Percentiles rank a stretch among this genome's conserved stretches.
Evolutionary conservation across 441 rosid genomes (phyloP).

Genomic region (Erysimum pusillum): DNA sequence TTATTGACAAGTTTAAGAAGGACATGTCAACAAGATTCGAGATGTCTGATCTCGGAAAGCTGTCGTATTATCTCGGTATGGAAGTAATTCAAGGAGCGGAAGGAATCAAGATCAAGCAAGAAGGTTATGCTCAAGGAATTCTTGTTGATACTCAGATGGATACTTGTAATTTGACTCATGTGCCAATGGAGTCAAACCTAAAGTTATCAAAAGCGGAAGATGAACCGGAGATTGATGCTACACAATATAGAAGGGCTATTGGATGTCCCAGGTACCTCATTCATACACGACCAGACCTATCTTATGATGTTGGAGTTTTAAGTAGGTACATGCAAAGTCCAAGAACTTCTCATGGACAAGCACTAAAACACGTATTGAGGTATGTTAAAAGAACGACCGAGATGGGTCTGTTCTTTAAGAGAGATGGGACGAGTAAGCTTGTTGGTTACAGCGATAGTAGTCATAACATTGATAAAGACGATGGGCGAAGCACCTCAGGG

Average conservation of each 20-base stretch:
- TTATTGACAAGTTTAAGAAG: too few species aligned
- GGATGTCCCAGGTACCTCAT: background rate
- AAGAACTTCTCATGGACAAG: too few species aligned
- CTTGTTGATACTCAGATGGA: too few species aligned
- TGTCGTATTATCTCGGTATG: background rate
- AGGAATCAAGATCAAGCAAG: background rate
- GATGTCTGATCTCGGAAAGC: background rate
- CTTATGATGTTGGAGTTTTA: background rate
- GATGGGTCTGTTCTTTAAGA: background rate
- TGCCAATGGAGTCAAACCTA: background rate
- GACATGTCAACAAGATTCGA: background rate
- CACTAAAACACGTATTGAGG: too few species aligned
- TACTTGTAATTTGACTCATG: background rate
- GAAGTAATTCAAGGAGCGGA: fast-evolving
- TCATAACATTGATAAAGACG: background rate
- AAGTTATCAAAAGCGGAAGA: background rate
- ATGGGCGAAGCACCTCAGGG: background rate
- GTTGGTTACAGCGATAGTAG: background rate
- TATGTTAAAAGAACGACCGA: background rate
- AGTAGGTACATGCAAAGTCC: background rate
- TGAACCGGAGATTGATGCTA: background rate
- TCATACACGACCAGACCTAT: fast-evolving
- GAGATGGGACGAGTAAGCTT: background rate
- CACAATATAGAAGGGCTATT: background rate
- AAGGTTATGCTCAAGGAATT: background rate